Evolutionary conservation across 768 basidiomycete genomes (phyloP).

Genomic region (Naganishia kalamii): DNA sequence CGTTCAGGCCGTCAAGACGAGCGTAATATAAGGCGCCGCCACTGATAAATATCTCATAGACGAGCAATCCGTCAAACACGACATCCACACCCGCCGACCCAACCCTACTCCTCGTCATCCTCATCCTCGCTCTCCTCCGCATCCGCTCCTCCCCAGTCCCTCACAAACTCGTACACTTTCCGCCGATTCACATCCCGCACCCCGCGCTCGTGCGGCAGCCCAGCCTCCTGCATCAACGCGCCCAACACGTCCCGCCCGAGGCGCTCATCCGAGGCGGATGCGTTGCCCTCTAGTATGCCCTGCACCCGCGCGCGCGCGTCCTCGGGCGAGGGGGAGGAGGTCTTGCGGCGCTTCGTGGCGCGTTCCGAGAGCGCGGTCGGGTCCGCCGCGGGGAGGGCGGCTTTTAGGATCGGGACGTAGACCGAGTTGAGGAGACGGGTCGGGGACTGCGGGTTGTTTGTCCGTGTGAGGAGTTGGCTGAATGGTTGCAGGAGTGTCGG

Average conservation of each 20-base stretch:
- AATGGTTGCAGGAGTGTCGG: slow-evolving; percentile 61
- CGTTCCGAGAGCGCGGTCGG: slow-evolving; percentile 43
- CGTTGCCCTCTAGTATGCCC: slow-evolving; percentile 19
- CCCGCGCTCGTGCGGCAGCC: slow-evolving; percentile 53
- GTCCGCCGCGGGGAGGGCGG: slow-evolving; percentile 49
- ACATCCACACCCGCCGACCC: background rate
- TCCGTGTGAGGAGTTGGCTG: slow-evolving; percentile 63
- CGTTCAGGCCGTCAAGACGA: no score
- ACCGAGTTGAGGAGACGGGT: slow-evolving; percentile 65
- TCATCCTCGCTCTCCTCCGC: slow-evolving; percentile 26
- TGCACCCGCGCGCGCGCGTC: background rate
- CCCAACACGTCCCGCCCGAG: slow-evolving; percentile 50
- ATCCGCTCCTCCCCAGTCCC: slow-evolving; percentile 50
- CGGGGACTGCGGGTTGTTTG: slow-evolving; percentile 60
- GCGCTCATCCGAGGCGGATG: slow-evolving; percentile 6
- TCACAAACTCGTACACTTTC: slow-evolving; percentile 77
- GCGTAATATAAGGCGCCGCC: no score
- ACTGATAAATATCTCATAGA: no score
- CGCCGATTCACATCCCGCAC: slow-evolving; percentile 71
- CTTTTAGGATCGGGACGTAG: slow-evolving; percentile 62
- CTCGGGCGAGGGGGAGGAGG: background rate
- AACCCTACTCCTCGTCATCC: slow-evolving; percentile 5
- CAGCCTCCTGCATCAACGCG: slow-evolving; percentile 66
- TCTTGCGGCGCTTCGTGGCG: slow-evolving; percentile 30
- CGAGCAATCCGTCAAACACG: no score